phyloP scores from a whole-genome alignment of 106 monocot species.

The Gastrodia elata region DNA sequence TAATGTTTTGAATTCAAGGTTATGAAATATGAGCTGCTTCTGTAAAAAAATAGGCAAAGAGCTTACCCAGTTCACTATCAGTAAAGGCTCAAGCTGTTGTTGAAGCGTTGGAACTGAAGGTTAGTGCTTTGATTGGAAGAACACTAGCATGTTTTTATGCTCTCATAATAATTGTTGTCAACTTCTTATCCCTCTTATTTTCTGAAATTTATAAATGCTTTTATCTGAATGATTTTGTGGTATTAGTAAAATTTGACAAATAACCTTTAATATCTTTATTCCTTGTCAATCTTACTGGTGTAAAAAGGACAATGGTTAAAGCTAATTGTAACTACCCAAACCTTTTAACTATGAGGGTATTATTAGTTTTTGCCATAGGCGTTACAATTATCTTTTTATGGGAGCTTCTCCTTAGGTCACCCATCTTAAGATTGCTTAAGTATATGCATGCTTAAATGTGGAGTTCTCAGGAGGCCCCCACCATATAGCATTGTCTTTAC shows the following conservation, averaged over 20 bases:
- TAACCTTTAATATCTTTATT: neutral
- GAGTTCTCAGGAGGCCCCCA: no score
- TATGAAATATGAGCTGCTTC: neutral
- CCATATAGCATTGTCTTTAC: no score
- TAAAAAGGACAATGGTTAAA: no score
- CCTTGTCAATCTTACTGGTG: neutral
- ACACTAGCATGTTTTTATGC: neutral
- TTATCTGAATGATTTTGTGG: neutral
- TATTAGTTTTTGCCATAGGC: no score
- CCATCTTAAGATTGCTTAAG: no score
- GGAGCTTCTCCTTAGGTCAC: no score
- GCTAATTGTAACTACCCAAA: no score
- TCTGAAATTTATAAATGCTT: neutral
- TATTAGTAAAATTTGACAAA: neutral
- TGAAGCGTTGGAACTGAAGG: slow-evolving; percentile 83
- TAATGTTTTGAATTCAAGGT: neutral
- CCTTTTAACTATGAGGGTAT: no score
- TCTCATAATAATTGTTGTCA: neutral
- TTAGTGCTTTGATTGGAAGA: slow-evolving; percentile 13
- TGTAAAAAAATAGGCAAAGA: slow-evolving; percentile 42
- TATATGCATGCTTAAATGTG: no score
- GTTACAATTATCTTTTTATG: no score
- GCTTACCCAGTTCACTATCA: slow-evolving; percentile 48
- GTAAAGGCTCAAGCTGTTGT: slow-evolving; percentile 51
- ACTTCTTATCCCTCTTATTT: neutral